Evolutionary conservation across 805 yeast genomes (phyloP).

Genomic region (Pichia exigua): DNA sequence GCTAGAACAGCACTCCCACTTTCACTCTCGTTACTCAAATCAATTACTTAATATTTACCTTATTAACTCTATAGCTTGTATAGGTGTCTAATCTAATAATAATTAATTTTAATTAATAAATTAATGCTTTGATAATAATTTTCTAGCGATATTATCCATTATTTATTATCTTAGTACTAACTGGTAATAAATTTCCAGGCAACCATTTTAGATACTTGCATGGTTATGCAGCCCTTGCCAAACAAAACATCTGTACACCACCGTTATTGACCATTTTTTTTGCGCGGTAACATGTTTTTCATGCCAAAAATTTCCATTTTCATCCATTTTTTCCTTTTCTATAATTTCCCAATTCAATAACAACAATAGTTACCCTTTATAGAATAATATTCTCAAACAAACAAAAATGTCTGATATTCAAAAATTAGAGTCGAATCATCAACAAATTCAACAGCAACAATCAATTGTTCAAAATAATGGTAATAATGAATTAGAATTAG

Average conservation of each 20-base stretch:
- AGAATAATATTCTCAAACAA: not conserved
- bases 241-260: not conserved
- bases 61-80: not conserved
- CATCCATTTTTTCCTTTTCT: not conserved
- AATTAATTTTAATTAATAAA: too few relatives aligned
- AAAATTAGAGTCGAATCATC: slow-evolving; percentile 3
- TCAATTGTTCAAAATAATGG: not conserved
- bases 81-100: not conserved
- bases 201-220: not conserved
- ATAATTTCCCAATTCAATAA: not conserved
- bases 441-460: slow-evolving; percentile 1
- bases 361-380: not conserved
- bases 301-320: not conserved
- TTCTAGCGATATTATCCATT: too few relatives aligned
- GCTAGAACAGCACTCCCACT: not conserved
- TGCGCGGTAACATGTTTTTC: not conserved
- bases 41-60: not conserved
- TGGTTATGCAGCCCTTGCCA: not conserved
- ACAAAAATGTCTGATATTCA: not conserved
- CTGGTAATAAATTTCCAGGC: too few relatives aligned
- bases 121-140: too few relatives aligned
- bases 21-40: not conserved
- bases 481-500: slow-evolving; percentile 7
- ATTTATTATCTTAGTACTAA: too few relatives aligned
- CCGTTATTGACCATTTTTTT: too few relatives aligned